These are phyloP conservation scores for Monosporascus cannonballus DNA, from an alignment of 2,329 filamentous ascomycete genomes.

Conservation along the genomic window DNA sequence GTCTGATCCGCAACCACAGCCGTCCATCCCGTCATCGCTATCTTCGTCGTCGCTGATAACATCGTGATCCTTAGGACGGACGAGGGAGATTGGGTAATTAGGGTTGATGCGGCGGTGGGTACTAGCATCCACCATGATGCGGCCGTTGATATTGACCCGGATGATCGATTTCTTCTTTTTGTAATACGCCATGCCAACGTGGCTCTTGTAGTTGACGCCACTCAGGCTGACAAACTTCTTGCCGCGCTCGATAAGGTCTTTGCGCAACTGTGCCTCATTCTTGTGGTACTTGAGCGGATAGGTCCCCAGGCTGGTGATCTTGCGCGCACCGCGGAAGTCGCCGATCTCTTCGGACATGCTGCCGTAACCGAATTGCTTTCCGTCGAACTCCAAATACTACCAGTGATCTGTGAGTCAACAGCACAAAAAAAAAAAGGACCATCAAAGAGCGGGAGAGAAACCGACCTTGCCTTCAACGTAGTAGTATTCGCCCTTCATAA, in stretches of 20 bases:
- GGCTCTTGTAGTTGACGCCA: constrained; percentile 76
- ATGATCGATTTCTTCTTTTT: constrained; percentile 71
- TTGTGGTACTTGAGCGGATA: constrained; percentile 80
- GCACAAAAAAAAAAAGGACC: background rate
- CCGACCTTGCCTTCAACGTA: constrained; percentile 59
- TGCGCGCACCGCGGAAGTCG: constrained; percentile 73
- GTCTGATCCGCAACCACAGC: constrained; percentile 33
- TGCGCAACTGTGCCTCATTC: constrained; percentile 57
- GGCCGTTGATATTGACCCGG: constrained; percentile 80
- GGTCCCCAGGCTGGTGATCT: constrained; percentile 71
- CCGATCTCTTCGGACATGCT: constrained; percentile 63
- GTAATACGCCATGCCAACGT: constrained; percentile 78
- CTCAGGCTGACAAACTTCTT: constrained; percentile 78
- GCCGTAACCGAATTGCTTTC: constrained; percentile 76
- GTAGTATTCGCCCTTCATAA: constrained; percentile 71
- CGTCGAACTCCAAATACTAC: constrained; percentile 79
- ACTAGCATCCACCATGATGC: constrained; percentile 81
- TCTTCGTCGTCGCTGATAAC: constrained; percentile 44
- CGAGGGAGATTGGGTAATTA: constrained; percentile 72
- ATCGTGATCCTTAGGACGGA: constrained; percentile 67
- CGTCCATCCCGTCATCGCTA: constrained; percentile 37
- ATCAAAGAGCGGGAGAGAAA: background rate
- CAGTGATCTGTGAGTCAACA: constrained; percentile 1
- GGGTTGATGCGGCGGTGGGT: constrained; percentile 80
- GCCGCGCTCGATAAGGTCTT: constrained; percentile 69